phyloP scores from a whole-genome alignment of 2,329 filamentous ascomycete species.

The Trichoderma hamatum region DNA sequence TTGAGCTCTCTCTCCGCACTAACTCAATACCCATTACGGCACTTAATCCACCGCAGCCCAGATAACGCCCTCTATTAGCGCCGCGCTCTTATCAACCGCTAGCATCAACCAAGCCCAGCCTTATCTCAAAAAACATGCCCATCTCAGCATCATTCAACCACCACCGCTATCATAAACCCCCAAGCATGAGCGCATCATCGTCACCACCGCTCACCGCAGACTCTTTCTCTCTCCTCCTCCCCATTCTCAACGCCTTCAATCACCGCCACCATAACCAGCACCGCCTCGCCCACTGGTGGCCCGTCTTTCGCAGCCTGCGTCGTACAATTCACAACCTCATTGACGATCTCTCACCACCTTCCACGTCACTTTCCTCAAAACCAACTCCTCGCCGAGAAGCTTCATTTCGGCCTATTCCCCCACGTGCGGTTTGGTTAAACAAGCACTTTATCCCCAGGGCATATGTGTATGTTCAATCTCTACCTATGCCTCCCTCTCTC shows the following conservation, averaged over 20 bases:
- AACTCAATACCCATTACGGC: conserved; percentile 3
- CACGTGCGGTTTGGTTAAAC: conserved; percentile 37
- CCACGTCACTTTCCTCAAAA: background rate
- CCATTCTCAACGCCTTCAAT: conserved; percentile 71
- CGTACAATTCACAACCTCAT: conserved; percentile 63
- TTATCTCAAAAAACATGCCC: background rate
- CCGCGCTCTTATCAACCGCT: conserved; percentile 1
- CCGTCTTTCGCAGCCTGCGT: conserved; percentile 70
- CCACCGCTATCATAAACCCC: background rate
- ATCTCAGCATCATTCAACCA: background rate
- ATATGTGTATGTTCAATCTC: conserved; percentile 39
- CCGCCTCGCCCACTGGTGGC: conserved; percentile 78
- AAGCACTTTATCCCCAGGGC: conserved; percentile 40
- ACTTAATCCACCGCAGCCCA: background rate
- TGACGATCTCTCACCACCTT: conserved; percentile 30
- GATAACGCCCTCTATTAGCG: background rate
- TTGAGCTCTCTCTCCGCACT: background rate
- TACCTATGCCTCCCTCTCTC: background rate
- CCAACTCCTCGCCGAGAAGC: background rate
- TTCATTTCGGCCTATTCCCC: background rate
- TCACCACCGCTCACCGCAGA: conserved; percentile 29
- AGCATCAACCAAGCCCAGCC: background rate
- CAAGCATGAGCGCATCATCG: conserved; percentile 1
- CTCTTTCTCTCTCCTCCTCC: conserved; percentile 46
- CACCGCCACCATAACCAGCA: conserved; percentile 94